These are phyloP conservation scores for Kodamaea restingae DNA, from an alignment of 805 yeast species.

Conservation along the genomic window DNA sequence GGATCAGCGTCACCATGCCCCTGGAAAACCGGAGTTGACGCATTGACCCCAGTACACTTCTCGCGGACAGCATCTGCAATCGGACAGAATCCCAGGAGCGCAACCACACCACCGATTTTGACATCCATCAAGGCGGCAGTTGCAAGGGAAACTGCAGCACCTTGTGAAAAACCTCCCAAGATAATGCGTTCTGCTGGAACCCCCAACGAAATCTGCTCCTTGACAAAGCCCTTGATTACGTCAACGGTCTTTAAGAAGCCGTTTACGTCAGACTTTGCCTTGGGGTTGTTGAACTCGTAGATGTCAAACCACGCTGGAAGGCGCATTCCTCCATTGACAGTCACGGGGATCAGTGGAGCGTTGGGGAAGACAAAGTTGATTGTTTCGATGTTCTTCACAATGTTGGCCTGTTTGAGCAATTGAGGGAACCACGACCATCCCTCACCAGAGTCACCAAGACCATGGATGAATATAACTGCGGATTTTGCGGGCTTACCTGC, in stretches of 20 bases:
- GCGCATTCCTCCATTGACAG: constrained; percentile 58
- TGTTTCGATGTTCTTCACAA: constrained; percentile 46
- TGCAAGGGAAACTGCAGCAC: constrained; percentile 76
- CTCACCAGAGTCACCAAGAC: constrained; percentile 85
- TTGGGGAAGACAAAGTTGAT: constrained; percentile 81
- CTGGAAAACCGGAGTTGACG: constrained; percentile 72
- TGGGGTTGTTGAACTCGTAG: constrained; percentile 46
- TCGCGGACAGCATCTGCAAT: constrained; percentile 19
- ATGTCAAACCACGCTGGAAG: constrained; percentile 93
- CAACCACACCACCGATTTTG: constrained; percentile 74
- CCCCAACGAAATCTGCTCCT: constrained; percentile 46
- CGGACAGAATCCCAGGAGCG: constrained; percentile 72
- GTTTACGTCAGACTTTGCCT: constrained; percentile 45
- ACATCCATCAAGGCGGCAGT: constrained; percentile 48
- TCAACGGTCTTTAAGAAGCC: constrained; percentile 54
- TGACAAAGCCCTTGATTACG: constrained; percentile 41
- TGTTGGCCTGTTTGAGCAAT: constrained; percentile 41
- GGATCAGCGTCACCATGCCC: constrained; percentile 86
- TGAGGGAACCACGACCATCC: constrained; percentile 88
- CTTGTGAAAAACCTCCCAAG: constrained; percentile 96
- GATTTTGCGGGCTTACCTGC: constrained; percentile 36
- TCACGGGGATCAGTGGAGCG: constrained; percentile 73
- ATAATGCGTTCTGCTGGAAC: constrained; percentile 64
- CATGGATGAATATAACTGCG: constrained; percentile 77
- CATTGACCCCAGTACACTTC: constrained; percentile 36